Evolutionary conservation across 129 eudicot species (phyloP), one percentile per base, ranked within the genome.

Genomic region (Gnaphalium uliginosum): DNA sequence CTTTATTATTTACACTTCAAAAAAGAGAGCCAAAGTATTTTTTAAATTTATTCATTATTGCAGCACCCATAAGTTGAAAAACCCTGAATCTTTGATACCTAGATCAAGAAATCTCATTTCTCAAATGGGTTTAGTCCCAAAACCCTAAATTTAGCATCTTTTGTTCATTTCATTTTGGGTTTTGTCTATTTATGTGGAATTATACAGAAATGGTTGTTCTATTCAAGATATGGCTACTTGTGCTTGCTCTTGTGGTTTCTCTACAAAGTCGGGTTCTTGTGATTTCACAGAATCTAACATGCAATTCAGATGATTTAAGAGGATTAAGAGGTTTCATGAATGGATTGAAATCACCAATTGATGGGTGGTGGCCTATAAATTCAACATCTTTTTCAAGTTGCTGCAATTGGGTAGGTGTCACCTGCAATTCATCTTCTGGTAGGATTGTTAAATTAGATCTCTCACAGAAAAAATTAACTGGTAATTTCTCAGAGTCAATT

Each of bases 341-440:
- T 14, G 71, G 33, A 15, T 56, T 88, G 72, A 86, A 85, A 18
- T 78, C 83, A 27, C 48, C 69, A 4, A 54, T 85, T 50, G 78
- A 67, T 9, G 86, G 74, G 8, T 88, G 89, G 93, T 35, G 21
- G 29, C n/a, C 82, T 46, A 51, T 33, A 60, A 62, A 71, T 61
- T 48, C 84, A 68, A 35, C 79, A 72, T 80, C 76, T 43, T 74
- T 46, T 77, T 51, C 87, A n/a, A 72, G 73, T 76, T 88, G 93
- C 77, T 85, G 93, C 37, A 65, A 72, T 61, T 88, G 89, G 90
- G 54, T 59, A 1, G 93, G 90, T 8, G 21, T 88, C 61, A 76
- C 80, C 23, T 88, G 90, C 73, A 32, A 58, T 73, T 74, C 71
- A 67, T 4, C 48, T 74, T 74, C 75, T n/a, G 75, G 75, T 71